phyloP scores from a whole-genome alignment of 106 monocot species.

The Hemerocallis citrina region DNA sequence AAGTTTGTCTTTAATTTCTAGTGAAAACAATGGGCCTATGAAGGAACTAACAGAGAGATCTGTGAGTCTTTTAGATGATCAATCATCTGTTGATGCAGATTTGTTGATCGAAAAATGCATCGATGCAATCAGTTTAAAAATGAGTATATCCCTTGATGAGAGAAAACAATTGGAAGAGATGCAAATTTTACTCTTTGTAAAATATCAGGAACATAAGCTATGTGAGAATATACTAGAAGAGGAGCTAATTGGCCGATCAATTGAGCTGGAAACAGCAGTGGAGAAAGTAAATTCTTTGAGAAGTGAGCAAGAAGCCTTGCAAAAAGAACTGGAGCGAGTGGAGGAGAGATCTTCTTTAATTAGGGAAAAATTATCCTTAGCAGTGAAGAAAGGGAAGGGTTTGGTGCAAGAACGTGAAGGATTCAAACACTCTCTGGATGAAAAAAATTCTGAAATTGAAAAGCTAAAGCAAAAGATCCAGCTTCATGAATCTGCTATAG shows the following conservation, averaged over 20 bases:
- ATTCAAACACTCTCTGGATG: constrained; percentile 59
- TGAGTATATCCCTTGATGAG: constrained; percentile 17
- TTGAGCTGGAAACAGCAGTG: constrained; percentile 23
- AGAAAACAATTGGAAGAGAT: constrained; percentile 40
- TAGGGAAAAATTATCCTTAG: constrained; percentile 81
- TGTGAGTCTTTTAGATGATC: constrained; percentile 35
- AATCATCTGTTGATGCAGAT: constrained; percentile 19
- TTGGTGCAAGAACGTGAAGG: constrained; percentile 85
- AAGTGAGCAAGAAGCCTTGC: constrained; percentile 56
- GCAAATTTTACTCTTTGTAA: constrained; percentile 47
- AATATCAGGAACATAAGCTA: constrained; percentile 37
- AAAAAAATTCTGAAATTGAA: constrained; percentile 71
- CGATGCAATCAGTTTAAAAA: constrained; percentile 27
- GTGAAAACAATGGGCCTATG: constrained; percentile 39
- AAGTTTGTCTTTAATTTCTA: constrained; percentile 32
- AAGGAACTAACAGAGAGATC: constrained; percentile 30
- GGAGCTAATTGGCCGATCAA: constrained; percentile 33
- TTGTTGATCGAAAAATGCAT: constrained; percentile 36
- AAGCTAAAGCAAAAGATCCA: constrained; percentile 51
- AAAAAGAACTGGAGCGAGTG: constrained; percentile 57
- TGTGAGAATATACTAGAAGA: constrained; percentile 60
- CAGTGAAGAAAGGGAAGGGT: constrained; percentile 96
- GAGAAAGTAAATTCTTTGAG: constrained; percentile 34
- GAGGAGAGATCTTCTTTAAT: constrained; percentile 68
- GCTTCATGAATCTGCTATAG: constrained; percentile 36